Percentiles rank a stretch among this genome's conserved stretches.
Evolutionary conservation across 2,329 filamentous ascomycete species (phyloP).

Genomic region (Neonectria punicea): DNA sequence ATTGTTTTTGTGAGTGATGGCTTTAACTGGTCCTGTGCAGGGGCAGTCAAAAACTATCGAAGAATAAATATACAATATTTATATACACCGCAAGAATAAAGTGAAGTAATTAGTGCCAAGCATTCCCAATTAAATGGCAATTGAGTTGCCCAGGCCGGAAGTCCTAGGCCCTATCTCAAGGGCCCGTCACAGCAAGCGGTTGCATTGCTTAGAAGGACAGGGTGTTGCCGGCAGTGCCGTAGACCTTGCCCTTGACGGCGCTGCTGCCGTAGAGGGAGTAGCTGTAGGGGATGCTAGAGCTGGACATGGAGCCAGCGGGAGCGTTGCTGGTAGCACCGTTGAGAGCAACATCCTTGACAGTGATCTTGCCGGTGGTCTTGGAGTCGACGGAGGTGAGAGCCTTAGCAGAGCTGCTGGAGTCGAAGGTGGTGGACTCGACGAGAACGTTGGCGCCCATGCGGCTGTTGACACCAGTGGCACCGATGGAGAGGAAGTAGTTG

Average conservation of each 20-base stretch:
- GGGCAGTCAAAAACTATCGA: not conserved
- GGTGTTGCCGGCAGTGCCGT: slow-evolving; percentile 52
- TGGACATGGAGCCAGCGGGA: slow-evolving; percentile 59
- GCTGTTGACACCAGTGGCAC: slow-evolving; percentile 63
- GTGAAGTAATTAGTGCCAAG: slow-evolving; percentile 2
- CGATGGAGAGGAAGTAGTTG: slow-evolving; percentile 60
- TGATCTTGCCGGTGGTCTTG: slow-evolving; percentile 53
- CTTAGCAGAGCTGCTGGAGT: slow-evolving; percentile 45
- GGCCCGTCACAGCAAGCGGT: not conserved
- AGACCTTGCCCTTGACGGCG: slow-evolving; percentile 57
- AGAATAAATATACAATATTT: not conserved
- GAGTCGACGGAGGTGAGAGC: slow-evolving; percentile 55
- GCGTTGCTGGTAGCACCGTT: slow-evolving; percentile 54
- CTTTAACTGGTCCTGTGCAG: not conserved
- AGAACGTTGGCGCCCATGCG: slow-evolving; percentile 67
- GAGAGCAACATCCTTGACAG: slow-evolving; percentile 54
- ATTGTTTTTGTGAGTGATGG: slow-evolving; percentile 4
- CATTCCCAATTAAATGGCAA: not conserved
- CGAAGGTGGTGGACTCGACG: slow-evolving; percentile 65
- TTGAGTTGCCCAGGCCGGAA: not conserved
- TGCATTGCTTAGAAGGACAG: slow-evolving; percentile 46
- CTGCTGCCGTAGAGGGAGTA: slow-evolving; percentile 57
- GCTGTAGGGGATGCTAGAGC: slow-evolving; percentile 64
- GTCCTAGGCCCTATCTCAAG: not conserved
- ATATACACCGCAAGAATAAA: slow-evolving; percentile 13